phyloP scores from a whole-genome alignment of 176 grass and related monocot species.

The Elaeis guineensis region DNA sequence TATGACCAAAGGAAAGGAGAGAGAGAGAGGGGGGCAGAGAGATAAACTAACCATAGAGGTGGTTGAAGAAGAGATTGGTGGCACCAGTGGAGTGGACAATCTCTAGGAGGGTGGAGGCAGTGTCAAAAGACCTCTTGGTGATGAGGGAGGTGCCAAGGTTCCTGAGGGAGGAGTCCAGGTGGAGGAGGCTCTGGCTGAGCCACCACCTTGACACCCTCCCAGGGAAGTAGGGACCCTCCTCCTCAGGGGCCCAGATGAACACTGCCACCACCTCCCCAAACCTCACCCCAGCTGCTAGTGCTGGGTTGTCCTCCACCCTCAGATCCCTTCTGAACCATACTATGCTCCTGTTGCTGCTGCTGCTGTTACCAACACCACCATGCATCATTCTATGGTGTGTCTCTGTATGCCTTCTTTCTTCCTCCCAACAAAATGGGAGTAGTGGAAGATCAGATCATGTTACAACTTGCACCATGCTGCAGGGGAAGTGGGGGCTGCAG shows the following conservation, averaged over 20 bases:
- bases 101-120: slow-evolving; percentile 51
- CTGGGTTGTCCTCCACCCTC: slow-evolving; percentile 82
- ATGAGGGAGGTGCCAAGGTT: slow-evolving; percentile 67
- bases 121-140: slow-evolving; percentile 56
- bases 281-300: slow-evolving; percentile 51
- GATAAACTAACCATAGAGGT: slow-evolving; percentile 60
- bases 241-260: slow-evolving; percentile 80
- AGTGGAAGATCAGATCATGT: too few relatives aligned
- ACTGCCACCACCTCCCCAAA: slow-evolving; percentile 57
- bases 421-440: too few relatives aligned
- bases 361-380: too few relatives aligned
- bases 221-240: slow-evolving; percentile 59
- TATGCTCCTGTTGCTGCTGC: slow-evolving; percentile 14
- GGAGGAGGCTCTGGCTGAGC: slow-evolving; percentile 67
- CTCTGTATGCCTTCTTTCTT: too few relatives aligned
- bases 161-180: slow-evolving; percentile 70
- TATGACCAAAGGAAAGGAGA: too few relatives aligned
- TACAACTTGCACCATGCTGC: too few relatives aligned
- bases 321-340: slow-evolving; percentile 91
- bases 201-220: slow-evolving; percentile 85
- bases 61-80: slow-evolving; percentile 93
- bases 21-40: too few relatives aligned
- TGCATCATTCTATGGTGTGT: too few relatives aligned
- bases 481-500: too few relatives aligned
- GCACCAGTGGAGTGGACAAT: slow-evolving; percentile 59